These are phyloP conservation scores for Nigrospora oryzae DNA, from an alignment of 2,329 filamentous ascomycete genomes.

Conservation along the genomic window DNA sequence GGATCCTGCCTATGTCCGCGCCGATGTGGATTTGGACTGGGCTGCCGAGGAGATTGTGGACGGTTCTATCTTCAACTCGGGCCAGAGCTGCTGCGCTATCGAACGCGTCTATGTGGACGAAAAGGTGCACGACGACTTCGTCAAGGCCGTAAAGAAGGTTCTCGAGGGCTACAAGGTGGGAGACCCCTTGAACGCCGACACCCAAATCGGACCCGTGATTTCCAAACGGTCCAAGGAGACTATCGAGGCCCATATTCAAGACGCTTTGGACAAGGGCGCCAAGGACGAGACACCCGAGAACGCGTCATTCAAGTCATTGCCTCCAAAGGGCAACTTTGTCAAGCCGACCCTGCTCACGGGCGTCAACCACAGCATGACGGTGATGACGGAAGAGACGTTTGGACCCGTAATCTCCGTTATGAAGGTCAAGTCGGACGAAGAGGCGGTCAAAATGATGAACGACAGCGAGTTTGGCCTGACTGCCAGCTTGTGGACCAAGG, in stretches of 20 bases:
- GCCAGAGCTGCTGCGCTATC: constrained; percentile 93
- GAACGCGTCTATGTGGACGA: constrained; percentile 89
- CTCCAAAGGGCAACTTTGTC: constrained; percentile 79
- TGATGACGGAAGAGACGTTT: constrained; percentile 94
- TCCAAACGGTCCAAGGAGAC: constrained; percentile 69
- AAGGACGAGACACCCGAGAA: constrained; percentile 79
- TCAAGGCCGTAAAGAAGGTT: constrained; percentile 71
- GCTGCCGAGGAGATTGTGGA: constrained; percentile 92
- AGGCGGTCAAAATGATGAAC: constrained; percentile 83
- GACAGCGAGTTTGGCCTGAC: constrained; percentile 91
- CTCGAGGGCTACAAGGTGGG: constrained; percentile 77
- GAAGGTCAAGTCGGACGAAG: constrained; percentile 72
- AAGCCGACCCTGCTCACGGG: constrained; percentile 73
- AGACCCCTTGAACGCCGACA: constrained; percentile 72
- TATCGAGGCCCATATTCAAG: constrained; percentile 71
- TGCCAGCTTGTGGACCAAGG: constrained; percentile 96
- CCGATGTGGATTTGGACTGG: constrained; percentile 83
- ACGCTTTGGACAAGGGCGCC: constrained; percentile 77
- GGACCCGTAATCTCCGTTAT: constrained; percentile 87
- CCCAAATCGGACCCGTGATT: constrained; percentile 82
- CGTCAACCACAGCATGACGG: constrained; percentile 73
- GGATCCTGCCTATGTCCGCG: constrained; percentile 82
- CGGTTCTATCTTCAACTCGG: constrained; percentile 93
- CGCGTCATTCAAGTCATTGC: constrained; percentile 62
- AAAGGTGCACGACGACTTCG: constrained; percentile 74